Base-by-base conservation (phyloP, 2,329 filamentous ascomycete genomes). In the Pseudocercospora pini-densiflorae region DNA sequence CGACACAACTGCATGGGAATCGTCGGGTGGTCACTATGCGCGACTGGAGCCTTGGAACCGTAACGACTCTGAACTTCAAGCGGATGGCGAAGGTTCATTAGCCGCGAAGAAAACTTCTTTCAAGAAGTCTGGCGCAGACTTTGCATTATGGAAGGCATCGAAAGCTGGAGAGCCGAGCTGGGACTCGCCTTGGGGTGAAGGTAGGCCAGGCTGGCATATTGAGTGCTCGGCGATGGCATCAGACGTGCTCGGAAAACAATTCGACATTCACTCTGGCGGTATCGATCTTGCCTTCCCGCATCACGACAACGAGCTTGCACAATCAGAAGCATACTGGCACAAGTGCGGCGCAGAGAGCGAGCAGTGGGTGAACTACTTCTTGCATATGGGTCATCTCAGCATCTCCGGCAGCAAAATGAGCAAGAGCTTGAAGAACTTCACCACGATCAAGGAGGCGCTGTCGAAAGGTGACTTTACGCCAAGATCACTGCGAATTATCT, bases 171-270 rank as follows among this genome's bases (percentile, higher is more conserved):
- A 98, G 83, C 94, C 94, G 0, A 91, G 88, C 71, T 98, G 94
- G 94, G 85, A 89, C 5, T 95, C 91, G 72, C 89, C 89, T 3
- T 98, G 94, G 94, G 93, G 94, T 4, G 85, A 89, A 63, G 94
- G 94, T 4, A 86, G 94, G 53, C 94, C 94, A 0, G 94, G 94
- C 19, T 98, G 94, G 94, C 94, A 97, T 76, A 97, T 97, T 75
- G 94, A 97, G 81, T 97, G 94, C 88, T 94, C 91, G 1, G 93
- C 93, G 16, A 97, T 98, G 94, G 93, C 94, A 0, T 94, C 92
- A 1, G 92, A 94, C 70, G 87, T 93, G n/a, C 82, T 98, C 1
- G 94, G 94, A 5, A 85, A 89, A 29, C 86, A 90, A 68, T 93
- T 98, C 84, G 94, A 98, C 77, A 92, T 97, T 62, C 94, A 97